Conservation (phyloP, 164 flowering plant genomes). For the Nymphaea thermarum region DNA sequence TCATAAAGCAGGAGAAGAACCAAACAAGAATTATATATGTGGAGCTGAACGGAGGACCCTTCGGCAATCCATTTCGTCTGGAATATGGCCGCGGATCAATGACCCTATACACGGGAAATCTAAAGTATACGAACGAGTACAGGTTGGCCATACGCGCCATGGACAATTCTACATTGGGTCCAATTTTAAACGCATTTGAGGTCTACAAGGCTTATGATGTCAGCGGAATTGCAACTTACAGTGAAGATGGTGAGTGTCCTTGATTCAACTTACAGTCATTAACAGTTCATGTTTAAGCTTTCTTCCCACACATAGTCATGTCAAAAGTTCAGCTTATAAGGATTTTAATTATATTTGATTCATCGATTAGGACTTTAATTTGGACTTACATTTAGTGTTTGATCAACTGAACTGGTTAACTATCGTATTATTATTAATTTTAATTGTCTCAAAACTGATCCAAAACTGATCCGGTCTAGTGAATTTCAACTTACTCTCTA, state of each 20-base stretch:
- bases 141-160: not conserved
- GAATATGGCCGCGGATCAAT: not conserved
- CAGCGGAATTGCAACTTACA: not conserved
- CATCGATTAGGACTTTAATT: too few species aligned
- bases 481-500: too few species aligned
- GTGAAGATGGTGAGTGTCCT: not conserved
- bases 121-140: not conserved
- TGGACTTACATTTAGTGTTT: too few species aligned
- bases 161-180: not conserved
- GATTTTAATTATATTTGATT: too few species aligned
- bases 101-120: not conserved
- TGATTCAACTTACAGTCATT: too few species aligned
- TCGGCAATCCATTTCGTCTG: not conserved
- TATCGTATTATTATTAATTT: too few species aligned
- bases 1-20: not conserved
- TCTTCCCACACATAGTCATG: too few species aligned
- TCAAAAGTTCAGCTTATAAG: too few species aligned
- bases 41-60: not conserved
- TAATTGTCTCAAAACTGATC: too few species aligned
- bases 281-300: too few species aligned
- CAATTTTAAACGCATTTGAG: not conserved
- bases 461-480: too few species aligned
- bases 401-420: too few species aligned
- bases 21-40: not conserved
- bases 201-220: not conserved